Base-by-base conservation (phyloP, 805 yeast species). In the Yamadazyma nakazawae region DNA sequence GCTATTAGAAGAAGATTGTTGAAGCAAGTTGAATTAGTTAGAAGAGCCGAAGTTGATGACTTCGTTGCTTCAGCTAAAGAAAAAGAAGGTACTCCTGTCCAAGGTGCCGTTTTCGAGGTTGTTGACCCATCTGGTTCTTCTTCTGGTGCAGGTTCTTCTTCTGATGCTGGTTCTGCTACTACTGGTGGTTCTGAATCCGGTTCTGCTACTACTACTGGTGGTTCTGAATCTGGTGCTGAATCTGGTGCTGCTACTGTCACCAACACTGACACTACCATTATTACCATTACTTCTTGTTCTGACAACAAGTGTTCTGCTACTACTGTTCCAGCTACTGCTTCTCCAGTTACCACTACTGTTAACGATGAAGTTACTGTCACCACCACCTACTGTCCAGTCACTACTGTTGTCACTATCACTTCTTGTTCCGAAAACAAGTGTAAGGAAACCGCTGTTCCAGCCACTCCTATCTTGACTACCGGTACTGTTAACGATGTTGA, bases 1-100 rank as follows among this genome's bases (percentile, higher is more conserved):
- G 69, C 69, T 32, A 56, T 68, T 59, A 68, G 68, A 61, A 70
- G 59, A 59, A 67, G 75, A 66, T 61, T 67, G 45, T 55, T 63
- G 48, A 56, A 55, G 50, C 57, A 54, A 32, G 50, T 56, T 35
- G 45, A 50, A 34, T 35, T 59, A n/a, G 55, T 50, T 45, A 60
- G 60, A 55, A 68, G 67, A 59, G 74, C 64, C 50, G 70, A 59
- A 24, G 50, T 53, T 42, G 62, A 58, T 34, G 73, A 70, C 54
- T 54, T 60, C 32, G 37, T 54, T 17, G 57, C 60, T 32, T 30
- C 28, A 25, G 50, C 53, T 45, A 14, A 50, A 42, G 41, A 42
- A n/a, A 18, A 44, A 12, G 57, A 53, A 26, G 54, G 60, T 50
- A 54, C 54, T 36, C 56, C 54, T 18, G 48, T 56, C 37, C 56